phyloP scores from a whole-genome alignment of 2,329 filamentous ascomycete species.

The Parafenestella ontariensis region DNA sequence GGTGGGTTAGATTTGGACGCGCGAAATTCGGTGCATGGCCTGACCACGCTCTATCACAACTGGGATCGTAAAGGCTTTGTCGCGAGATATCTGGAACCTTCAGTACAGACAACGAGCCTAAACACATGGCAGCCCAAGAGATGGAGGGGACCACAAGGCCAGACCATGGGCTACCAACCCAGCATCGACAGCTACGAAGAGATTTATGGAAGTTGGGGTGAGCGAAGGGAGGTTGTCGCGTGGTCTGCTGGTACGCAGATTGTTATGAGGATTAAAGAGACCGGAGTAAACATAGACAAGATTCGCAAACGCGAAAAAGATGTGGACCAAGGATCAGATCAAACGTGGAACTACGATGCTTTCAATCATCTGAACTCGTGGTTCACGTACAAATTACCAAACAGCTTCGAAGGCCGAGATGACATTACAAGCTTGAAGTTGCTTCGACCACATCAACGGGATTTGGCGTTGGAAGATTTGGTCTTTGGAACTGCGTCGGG shows the following conservation, averaged over 20 bases:
- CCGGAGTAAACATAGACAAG: slow-evolving; percentile 37
- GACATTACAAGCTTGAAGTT: slow-evolving; percentile 66
- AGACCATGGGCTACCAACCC: slow-evolving; percentile 67
- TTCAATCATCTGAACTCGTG: slow-evolving; percentile 52
- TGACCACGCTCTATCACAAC: slow-evolving; percentile 64
- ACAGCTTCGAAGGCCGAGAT: slow-evolving; percentile 60
- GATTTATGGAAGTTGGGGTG: slow-evolving; percentile 48
- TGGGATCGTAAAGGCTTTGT: slow-evolving; percentile 64
- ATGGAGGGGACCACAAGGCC: slow-evolving; percentile 54
- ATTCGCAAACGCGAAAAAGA: slow-evolving; percentile 28
- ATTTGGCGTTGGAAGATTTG: slow-evolving; percentile 53
- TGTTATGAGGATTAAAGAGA: slow-evolving; percentile 57
- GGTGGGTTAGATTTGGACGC: slow-evolving; percentile 35
- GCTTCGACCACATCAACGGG: slow-evolving; percentile 52
- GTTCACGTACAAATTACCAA: slow-evolving; percentile 60
- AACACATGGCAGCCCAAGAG: slow-evolving; percentile 41
- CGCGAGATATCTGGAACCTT: slow-evolving; percentile 60
- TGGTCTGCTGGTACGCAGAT: slow-evolving; percentile 68
- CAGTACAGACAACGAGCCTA: slow-evolving; percentile 44
- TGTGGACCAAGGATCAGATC: slow-evolving; percentile 14
- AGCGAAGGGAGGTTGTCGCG: slow-evolving; percentile 63
- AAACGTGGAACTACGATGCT: slow-evolving; percentile 37
- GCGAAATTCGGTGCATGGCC: slow-evolving; percentile 55
- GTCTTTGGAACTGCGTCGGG: slow-evolving; percentile 65
- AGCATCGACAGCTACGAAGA: slow-evolving; percentile 65